A percentile compares a stretch with the other conserved stretches of the same genome.
These are phyloP conservation scores for Talaromyces marneffei DNA, from an alignment of 2,329 filamentous ascomycete genomes.

Conservation along the genomic window DNA sequence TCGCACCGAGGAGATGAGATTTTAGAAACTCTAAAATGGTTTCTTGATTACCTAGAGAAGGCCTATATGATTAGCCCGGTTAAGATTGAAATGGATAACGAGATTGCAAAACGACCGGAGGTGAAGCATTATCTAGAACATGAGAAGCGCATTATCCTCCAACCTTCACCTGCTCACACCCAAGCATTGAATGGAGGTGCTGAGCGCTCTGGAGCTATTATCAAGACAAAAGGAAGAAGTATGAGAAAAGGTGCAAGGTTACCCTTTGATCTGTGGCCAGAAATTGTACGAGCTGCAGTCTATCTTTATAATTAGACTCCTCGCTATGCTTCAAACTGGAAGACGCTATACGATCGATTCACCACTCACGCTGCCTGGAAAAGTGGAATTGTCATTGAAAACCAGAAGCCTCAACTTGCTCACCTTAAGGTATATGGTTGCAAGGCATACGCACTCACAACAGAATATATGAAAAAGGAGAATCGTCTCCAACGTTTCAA, in stretches of 20 bases:
- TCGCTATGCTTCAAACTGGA: not conserved
- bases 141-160: not conserved
- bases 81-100: too few relatives aligned
- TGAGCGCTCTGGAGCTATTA: not conserved
- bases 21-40: not conserved
- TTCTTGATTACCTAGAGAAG: too few relatives aligned
- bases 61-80: too few relatives aligned
- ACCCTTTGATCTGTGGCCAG: slow-evolving; percentile 3
- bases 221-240: not conserved
- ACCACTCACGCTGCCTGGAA: not conserved
- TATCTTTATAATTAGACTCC: slow-evolving; percentile 7
- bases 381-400: not conserved
- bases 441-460: not conserved
- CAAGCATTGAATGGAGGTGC: not conserved
- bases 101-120: not conserved
- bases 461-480: slow-evolving; percentile 4
- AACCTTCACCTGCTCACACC: not conserved
- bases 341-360: slow-evolving; percentile 5
- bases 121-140: not conserved
- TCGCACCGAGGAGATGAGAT: too few relatives aligned
- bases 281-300: not conserved
- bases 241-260: not conserved
- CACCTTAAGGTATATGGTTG: slow-evolving; percentile 5
- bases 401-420: not conserved
- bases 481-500: slow-evolving; percentile 2